Conservation (phyloP, 1,139 yeast genomes). For the Diutina sp. region DNA sequence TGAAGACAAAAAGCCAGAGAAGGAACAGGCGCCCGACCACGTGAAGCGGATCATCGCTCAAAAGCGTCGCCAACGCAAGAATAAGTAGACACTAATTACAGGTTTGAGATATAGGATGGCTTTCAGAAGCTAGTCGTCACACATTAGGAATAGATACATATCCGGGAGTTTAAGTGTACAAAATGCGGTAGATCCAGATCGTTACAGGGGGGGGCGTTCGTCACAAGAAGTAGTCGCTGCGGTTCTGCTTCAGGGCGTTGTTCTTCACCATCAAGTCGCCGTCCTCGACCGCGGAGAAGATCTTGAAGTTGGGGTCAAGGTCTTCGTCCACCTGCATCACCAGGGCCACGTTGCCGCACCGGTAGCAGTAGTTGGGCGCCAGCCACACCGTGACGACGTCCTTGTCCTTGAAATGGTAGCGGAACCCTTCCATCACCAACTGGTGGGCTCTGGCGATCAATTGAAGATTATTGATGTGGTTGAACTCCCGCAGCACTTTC, state of each 20-base stretch:
- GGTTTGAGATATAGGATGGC: background rate
- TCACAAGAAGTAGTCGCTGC: slow-evolving; percentile 1
- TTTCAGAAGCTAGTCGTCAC: background rate
- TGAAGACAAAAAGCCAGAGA: slow-evolving; percentile 23
- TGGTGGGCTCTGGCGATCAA: slow-evolving; percentile 96
- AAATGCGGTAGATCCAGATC: background rate
- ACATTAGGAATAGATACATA: background rate
- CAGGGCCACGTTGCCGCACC: slow-evolving; percentile 97
- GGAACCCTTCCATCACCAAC: slow-evolving; percentile 86
- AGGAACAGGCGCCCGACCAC: slow-evolving; percentile 31
- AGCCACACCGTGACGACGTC: slow-evolving; percentile 11
- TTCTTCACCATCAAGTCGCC: slow-evolving; percentile 14
- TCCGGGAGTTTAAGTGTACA: background rate
- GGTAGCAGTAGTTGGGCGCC: slow-evolving; percentile 44
- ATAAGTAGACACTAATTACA: background rate
- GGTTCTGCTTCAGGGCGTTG: slow-evolving; percentile 1
- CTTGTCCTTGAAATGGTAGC: slow-evolving; percentile 22
- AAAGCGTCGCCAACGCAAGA: slow-evolving; percentile 57
- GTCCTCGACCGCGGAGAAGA: slow-evolving; percentile 92
- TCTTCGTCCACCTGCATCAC: slow-evolving; percentile 92
- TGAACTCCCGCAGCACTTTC: slow-evolving; percentile 49
- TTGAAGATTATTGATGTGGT: slow-evolving; percentile 76
- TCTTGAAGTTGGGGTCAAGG: slow-evolving; percentile 79
- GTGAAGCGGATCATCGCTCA: slow-evolving; percentile 52
- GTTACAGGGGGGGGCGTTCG: background rate